Evolutionary conservation across 2,329 filamentous ascomycete species (phyloP).

Genomic region (Fusarium bactridioides): DNA sequence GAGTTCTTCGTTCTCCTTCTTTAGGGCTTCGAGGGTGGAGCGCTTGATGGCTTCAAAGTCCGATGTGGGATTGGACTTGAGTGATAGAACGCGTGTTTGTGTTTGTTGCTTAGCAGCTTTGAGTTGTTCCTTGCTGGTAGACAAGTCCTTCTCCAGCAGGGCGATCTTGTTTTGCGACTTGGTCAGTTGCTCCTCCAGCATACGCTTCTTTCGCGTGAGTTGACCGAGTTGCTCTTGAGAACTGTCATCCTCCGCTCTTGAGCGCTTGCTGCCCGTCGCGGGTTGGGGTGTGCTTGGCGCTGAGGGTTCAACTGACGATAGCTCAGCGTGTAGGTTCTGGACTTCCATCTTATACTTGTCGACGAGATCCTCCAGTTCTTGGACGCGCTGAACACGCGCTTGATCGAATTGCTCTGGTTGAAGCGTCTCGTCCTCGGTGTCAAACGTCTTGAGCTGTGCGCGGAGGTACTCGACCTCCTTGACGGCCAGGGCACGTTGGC

Average conservation of each 20-base stretch:
- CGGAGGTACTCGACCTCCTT: slow-evolving; percentile 96
- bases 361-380: slow-evolving; percentile 84
- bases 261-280: slow-evolving; percentile 67
- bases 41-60: slow-evolving; percentile 86
- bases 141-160: slow-evolving; percentile 77
- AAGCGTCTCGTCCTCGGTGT: slow-evolving; percentile 88
- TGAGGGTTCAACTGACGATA: slow-evolving; percentile 69
- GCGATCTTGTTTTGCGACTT: slow-evolving; percentile 74
- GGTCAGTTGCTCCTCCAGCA: slow-evolving; percentile 79
- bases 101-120: slow-evolving; percentile 69
- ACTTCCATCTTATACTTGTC: slow-evolving; percentile 87
- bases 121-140: slow-evolving; percentile 77
- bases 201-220: slow-evolving; percentile 85
- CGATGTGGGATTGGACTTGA: slow-evolving; percentile 91
- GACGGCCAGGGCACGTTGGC: slow-evolving; percentile 82
- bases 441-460: slow-evolving; percentile 87
- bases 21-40: slow-evolving; percentile 77
- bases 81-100: slow-evolving; percentile 82
- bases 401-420: slow-evolving; percentile 81
- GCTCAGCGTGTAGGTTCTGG: slow-evolving; percentile 74
- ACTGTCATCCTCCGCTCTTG: slow-evolving; percentile 67
- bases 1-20: slow-evolving; percentile 84
- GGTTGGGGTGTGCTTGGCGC: slow-evolving; percentile 48
- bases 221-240: slow-evolving; percentile 79
- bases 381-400: slow-evolving; percentile 75